Conservation (phyloP, 352 stramenopile genomes). For the Pythium sukuiense region DNA sequence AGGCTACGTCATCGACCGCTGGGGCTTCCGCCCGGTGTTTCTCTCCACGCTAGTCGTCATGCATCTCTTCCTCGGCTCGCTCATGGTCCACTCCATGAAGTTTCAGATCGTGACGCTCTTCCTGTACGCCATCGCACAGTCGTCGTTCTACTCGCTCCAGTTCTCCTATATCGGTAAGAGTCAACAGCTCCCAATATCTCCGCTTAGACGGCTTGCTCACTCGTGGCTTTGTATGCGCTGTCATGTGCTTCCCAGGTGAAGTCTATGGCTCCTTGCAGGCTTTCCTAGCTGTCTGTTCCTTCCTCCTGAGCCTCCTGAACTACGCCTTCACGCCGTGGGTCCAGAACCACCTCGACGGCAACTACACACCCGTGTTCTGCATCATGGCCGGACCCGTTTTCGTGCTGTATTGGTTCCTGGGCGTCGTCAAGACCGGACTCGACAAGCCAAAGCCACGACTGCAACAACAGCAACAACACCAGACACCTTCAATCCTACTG, state of each 20-base stretch:
- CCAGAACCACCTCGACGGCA: conserved; percentile 58
- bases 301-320: conserved; percentile 62
- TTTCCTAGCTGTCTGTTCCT: conserved; percentile 64
- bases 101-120: conserved; percentile 39
- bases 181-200: too few species aligned
- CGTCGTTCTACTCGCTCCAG: conserved; percentile 43
- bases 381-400: conserved; percentile 51
- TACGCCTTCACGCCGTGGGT: conserved; percentile 76
- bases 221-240: too few species aligned
- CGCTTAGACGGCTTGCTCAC: too few species aligned
- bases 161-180: conserved; percentile 38
- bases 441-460: conserved; percentile 2
- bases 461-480: too few species aligned
- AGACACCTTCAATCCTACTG: too few species aligned
- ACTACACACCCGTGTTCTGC: conserved; percentile 60
- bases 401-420: conserved; percentile 57
- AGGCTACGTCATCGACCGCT: conserved; percentile 42
- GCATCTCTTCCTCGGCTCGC: conserved; percentile 34
- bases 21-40: conserved; percentile 34
- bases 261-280: conserved; percentile 76
- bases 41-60: conserved; percentile 30
- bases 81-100: conserved; percentile 35
- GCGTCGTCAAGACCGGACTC: conserved; percentile 32
- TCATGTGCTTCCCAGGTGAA: conserved; percentile 78
- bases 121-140: conserved; percentile 37